Percentiles rank a stretch among this genome's conserved stretches.
Evolutionary conservation across 331 rosid genomes (phyloP).

Genomic region (Pyracantha coccinea): DNA sequence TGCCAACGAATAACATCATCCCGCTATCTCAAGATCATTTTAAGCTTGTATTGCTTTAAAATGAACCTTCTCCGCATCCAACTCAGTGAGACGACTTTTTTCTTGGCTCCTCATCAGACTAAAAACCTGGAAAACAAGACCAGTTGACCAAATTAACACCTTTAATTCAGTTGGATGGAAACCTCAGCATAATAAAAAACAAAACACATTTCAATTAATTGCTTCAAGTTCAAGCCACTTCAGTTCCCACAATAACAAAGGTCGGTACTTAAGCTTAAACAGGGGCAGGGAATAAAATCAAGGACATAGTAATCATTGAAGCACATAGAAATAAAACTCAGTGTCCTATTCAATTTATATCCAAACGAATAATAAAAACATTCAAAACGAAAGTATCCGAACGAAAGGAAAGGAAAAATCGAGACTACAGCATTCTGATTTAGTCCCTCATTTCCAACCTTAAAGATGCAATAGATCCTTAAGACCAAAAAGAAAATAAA

Average conservation of each 20-base stretch:
- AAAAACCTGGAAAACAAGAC: slow-evolving; percentile 50
- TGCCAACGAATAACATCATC: no score
- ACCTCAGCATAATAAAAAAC: background rate
- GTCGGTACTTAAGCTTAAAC: background rate
- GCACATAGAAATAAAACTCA: background rate
- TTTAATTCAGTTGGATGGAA: background rate
- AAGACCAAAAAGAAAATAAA: background rate
- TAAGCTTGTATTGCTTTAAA: slow-evolving; percentile 66
- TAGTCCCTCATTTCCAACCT: background rate
- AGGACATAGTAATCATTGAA: background rate
- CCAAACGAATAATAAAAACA: background rate
- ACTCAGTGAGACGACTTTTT: slow-evolving; percentile 63
- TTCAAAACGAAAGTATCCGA: background rate
- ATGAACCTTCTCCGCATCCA: slow-evolving; percentile 75
- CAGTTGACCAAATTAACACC: slow-evolving; percentile 10
- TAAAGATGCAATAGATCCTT: background rate
- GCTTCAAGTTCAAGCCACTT: background rate
- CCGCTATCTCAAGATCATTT: slow-evolving; percentile 61
- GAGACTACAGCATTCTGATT: background rate
- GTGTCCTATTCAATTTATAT: background rate
- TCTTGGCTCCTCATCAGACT: slow-evolving; percentile 83
- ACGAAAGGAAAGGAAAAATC: background rate
- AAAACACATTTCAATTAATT: background rate
- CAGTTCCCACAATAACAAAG: background rate
- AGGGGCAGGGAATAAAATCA: background rate